Evolutionary conservation across 768 basidiomycete species (phyloP), one percentile per base, ranked within the genome.

Genomic region (Boletus fagicola): DNA sequence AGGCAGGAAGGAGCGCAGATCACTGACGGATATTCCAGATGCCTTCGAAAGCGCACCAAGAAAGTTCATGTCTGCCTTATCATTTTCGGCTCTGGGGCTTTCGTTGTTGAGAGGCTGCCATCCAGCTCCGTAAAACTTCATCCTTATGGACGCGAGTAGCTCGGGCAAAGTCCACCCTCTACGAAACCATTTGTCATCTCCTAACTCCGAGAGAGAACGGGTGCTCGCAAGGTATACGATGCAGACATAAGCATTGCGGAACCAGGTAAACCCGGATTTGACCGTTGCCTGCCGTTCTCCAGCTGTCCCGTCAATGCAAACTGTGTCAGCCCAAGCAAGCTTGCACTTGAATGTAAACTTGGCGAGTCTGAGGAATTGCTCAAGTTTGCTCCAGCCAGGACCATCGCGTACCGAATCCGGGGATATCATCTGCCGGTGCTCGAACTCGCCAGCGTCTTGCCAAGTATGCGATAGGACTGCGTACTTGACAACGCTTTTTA

Each of bases 111-210:
- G 53, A 15, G 56, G 53, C 2, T 46, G 38, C 56, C 56, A 57
- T 16, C 56, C 56, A 9, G 53, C 56, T 2, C 56, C 51, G 13
- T 57, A 57, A 13, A 57, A 57, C 36, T 57, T 53, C 0, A 56
- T 53, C 28, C 51, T 56, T 3, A 53, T 45, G 0, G 55, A 28
- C 3, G 55, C 55, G 16, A 53, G 51, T 4, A 54, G n/a, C 51
- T 53, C 55, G n/a, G 4, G 33, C 12, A 56, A 45, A 3, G 43
- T 28, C 42, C 50, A 56, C 4, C 55, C 55, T 30, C 55, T 56
- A 4, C 43, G 51, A 31, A 56, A 56, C 55, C 43, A 56, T 11
- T 2, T 11, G 35, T 56, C 55, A 24, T 30, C 26, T 4, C 31
- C 30, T 24, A 57, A 13, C 24, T 54, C 56, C 6, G 31, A 57